Evolutionary conservation across 495 filamentous ascomycete genomes (phyloP).

Genomic region (Bacidia gigantensis): DNA sequence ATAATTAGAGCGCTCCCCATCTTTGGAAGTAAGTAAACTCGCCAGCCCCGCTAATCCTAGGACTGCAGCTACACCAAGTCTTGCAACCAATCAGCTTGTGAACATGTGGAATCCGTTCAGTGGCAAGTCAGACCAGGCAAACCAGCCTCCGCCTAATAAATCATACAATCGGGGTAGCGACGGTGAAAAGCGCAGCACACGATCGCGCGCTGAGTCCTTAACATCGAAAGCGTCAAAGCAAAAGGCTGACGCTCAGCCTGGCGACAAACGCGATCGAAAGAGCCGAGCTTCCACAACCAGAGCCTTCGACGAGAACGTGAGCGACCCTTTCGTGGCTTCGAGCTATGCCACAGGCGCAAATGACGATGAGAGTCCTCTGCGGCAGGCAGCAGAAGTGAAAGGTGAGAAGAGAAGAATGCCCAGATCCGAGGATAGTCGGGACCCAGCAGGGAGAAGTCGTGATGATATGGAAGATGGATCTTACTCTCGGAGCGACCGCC

Average conservation of each 20-base stretch:
- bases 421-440: background rate
- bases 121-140: constrained; percentile 24
- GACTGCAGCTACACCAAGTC: background rate
- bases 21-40: too few relatives aligned
- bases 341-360: constrained; percentile 41
- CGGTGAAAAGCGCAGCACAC: constrained; percentile 10
- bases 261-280: background rate
- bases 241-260: constrained; percentile 20
- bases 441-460: background rate
- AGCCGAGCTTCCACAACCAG: background rate
- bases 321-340: constrained; percentile 36
- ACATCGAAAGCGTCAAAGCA: constrained; percentile 28
- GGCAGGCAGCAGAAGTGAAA: background rate
- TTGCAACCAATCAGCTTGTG: constrained; percentile 13
- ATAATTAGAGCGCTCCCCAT: too few relatives aligned
- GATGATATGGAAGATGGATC: background rate
- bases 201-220: constrained; percentile 21
- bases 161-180: constrained; percentile 12
- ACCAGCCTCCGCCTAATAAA: constrained; percentile 6
- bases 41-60: background rate
- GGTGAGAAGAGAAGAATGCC: background rate
- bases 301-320: constrained; percentile 15
- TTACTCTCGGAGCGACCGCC: background rate
- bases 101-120: constrained; percentile 28
- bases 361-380: constrained; percentile 3